Evolutionary conservation across 805 yeast species (phyloP).

Genomic region (Wickerhamomyces ciferrii): DNA sequence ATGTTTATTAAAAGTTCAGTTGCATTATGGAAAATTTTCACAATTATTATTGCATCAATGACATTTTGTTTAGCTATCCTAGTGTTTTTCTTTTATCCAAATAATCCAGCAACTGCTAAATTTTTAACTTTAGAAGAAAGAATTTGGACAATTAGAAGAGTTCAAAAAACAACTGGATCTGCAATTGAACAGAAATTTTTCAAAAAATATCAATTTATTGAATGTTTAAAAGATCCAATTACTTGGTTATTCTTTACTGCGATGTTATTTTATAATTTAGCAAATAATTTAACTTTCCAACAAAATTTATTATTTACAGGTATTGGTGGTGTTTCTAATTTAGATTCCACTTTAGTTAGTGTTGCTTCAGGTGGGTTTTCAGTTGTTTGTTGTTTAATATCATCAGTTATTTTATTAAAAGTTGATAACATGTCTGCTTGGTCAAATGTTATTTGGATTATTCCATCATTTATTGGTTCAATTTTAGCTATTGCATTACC

Average conservation of each 20-base stretch:
- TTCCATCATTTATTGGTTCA: constrained; percentile 40
- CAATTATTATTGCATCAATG: constrained; percentile 50
- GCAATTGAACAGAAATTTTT: constrained; percentile 39
- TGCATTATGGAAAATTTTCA: constrained; percentile 47
- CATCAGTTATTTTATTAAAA: constrained; percentile 27
- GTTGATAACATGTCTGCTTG: constrained; percentile 34
- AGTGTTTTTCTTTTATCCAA: constrained; percentile 42
- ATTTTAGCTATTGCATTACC: constrained; percentile 40
- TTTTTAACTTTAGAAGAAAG: constrained; percentile 45
- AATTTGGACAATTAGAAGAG: constrained; percentile 42
- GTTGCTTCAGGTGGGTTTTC: constrained; percentile 50
- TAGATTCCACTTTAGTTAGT: constrained; percentile 45
- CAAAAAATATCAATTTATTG: constrained; percentile 36
- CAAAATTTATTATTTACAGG: constrained; percentile 42
- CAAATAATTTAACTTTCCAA: constrained; percentile 49
- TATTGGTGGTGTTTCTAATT: constrained; percentile 37
- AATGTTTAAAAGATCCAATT: constrained; percentile 38
- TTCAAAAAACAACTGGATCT: constrained; percentile 30
- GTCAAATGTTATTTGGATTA: constrained; percentile 30
- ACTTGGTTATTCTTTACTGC: constrained; percentile 31
- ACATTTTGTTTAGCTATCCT: constrained; percentile 35
- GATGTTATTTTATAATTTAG: constrained; percentile 40
- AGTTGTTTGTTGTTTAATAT: constrained; percentile 31
- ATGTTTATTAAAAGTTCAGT: constrained; percentile 22
- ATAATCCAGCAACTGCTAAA: constrained; percentile 48